These are phyloP conservation scores for Avena eriantha DNA, from an alignment of 176 grass and related monocot genomes.

Conservation along the genomic window DNA sequence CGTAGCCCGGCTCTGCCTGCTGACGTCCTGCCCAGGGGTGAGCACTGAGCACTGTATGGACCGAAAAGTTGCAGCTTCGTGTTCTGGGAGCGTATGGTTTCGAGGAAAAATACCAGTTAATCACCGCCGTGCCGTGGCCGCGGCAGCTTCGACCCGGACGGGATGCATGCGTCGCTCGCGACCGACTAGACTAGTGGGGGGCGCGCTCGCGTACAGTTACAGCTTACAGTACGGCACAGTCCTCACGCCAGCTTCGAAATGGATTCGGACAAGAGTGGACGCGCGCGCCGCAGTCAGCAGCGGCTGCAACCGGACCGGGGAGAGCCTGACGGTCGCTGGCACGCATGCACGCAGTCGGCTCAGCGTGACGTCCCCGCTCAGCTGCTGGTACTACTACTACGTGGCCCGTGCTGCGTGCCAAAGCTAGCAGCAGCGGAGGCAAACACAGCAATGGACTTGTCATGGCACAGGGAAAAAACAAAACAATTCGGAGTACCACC, in stretches of 20 bases:
- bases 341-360: neutral
- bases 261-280: slow-evolving; percentile 27
- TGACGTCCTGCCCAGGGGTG: slow-evolving; percentile 5
- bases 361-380: slow-evolving; percentile 22
- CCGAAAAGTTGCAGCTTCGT: neutral
- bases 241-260: slow-evolving; percentile 34
- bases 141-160: neutral
- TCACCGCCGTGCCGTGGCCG: neutral
- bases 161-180: neutral
- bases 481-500: neutral
- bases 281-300: slow-evolving; percentile 4
- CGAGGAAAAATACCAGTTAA: neutral
- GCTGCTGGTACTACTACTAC: neutral
- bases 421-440: neutral
- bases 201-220: neutral
- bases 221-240: neutral
- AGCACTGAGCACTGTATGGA: neutral
- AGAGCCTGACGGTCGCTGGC: neutral
- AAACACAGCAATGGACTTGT: neutral
- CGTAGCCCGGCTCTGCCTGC: neutral
- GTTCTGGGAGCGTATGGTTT: slow-evolving; percentile 2
- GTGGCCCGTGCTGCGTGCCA: neutral
- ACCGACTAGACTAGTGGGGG: neutral
- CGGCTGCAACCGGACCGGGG: neutral
- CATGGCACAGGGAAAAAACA: neutral